These are phyloP conservation scores for Hippophae rhamnoides DNA, from an alignment of 306 rosid species.

Conservation along the genomic window DNA sequence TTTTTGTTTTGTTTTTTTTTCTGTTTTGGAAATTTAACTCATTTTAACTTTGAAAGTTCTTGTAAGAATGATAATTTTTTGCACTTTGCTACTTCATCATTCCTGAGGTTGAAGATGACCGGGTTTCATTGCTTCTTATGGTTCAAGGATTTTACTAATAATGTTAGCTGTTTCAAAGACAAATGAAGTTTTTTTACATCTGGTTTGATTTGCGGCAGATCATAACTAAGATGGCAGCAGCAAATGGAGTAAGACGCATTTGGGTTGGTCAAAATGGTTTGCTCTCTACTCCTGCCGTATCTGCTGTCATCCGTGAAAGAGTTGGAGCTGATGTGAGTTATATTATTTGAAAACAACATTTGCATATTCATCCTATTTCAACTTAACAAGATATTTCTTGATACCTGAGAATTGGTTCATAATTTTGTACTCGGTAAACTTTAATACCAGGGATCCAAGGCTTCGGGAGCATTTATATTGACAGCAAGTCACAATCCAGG, in stretches of 20 bases:
- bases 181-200: too few relatives aligned
- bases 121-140: too few relatives aligned
- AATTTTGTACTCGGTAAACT: conserved; percentile 12
- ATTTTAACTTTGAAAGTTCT: too few relatives aligned
- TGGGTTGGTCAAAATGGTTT: conserved; percentile 94
- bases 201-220: conserved; percentile 36
- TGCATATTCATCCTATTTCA: background rate
- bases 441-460: conserved; percentile 65
- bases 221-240: conserved; percentile 85
- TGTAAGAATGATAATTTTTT: too few relatives aligned
- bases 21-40: too few relatives aligned
- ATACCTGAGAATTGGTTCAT: conserved; percentile 7
- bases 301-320: conserved; percentile 92
- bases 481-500: conserved; percentile 99
- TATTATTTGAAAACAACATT: conserved; percentile 5
- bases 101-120: too few relatives aligned
- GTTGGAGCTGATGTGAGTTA: conserved; percentile 73
- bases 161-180: too few relatives aligned
- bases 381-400: background rate
- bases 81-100: too few relatives aligned
- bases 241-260: conserved; percentile 81
- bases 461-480: conserved; percentile 92
- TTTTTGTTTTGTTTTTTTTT: too few relatives aligned
- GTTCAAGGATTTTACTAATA: too few relatives aligned
- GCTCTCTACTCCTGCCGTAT: conserved; percentile 99